Evolutionary conservation across 2,329 filamentous ascomycete species (phyloP).

Genomic region (Pseudopithomyces chartarum): DNA sequence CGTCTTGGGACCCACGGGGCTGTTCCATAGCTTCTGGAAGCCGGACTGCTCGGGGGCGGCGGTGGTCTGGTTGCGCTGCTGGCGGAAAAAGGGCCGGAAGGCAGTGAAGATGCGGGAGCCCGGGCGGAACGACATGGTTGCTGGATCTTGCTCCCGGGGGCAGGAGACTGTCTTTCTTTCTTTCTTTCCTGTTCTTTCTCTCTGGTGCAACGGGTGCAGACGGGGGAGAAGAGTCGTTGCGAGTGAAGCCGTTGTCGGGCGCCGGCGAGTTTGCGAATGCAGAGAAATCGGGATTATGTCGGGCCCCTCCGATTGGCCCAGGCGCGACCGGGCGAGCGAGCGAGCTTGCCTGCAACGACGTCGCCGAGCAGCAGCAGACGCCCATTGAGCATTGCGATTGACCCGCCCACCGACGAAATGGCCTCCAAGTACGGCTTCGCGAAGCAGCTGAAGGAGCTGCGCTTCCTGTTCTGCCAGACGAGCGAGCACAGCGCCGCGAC

Average conservation of each 20-base stretch:
- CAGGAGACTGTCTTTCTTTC: conserved; percentile 46
- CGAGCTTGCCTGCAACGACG: conserved; percentile 12
- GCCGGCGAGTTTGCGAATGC: conserved; percentile 19
- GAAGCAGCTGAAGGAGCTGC: conserved; percentile 88
- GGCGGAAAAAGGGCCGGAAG: conserved; percentile 58
- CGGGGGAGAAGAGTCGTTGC: conserved; percentile 11
- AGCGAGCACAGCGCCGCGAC: conserved; percentile 87
- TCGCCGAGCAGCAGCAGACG: conserved; percentile 17
- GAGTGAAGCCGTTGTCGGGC: conserved; percentile 12
- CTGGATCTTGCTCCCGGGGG: conserved; percentile 8
- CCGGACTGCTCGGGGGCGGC: conserved; percentile 54
- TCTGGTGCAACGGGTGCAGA: conserved; percentile 11
- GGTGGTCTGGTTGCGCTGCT: conserved; percentile 66
- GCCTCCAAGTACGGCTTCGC: conserved; percentile 91
- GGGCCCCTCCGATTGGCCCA: conserved; percentile 28
- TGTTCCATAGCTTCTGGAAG: conserved; percentile 72
- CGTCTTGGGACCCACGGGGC: conserved; percentile 65
- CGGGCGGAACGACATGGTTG: conserved; percentile 61
- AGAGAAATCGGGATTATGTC: conserved; percentile 31
- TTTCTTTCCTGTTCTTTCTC: too few relatives aligned
- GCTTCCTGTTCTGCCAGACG: conserved; percentile 96
- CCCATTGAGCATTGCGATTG: conserved; percentile 22
- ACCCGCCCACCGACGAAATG: conserved; percentile 61
- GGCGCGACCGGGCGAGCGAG: conserved; percentile 17
- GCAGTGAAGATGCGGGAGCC: conserved; percentile 62